These are phyloP conservation scores for Exophiala phaeomuriformis DNA, from an alignment of 2,329 filamentous ascomycete species.

Conservation along the genomic window DNA sequence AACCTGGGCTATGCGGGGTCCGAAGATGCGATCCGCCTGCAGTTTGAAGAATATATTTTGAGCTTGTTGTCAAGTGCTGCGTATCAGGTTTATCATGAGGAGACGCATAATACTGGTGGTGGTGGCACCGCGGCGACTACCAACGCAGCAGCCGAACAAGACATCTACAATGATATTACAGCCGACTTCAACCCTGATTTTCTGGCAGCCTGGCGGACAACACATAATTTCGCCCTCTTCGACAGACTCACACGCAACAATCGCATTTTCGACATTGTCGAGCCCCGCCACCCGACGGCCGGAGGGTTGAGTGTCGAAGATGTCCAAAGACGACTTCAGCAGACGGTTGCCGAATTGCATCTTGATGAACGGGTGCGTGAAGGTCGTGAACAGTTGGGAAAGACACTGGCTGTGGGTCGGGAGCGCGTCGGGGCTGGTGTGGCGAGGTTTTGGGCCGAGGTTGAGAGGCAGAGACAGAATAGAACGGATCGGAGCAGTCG, in stretches of 20 bases:
- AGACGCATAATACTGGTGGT: background rate
- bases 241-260: slow-evolving; percentile 61
- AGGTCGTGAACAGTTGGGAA: slow-evolving; percentile 75
- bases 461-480: slow-evolving; percentile 10
- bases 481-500: slow-evolving; percentile 3
- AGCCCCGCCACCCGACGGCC: slow-evolving; percentile 86
- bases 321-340: slow-evolving; percentile 77
- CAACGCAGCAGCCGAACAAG: slow-evolving; percentile 48
- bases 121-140: too few species aligned
- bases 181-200: slow-evolving; percentile 77
- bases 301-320: slow-evolving; percentile 91
- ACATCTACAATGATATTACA: slow-evolving; percentile 46
- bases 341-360: slow-evolving; percentile 89
- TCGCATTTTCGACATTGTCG: slow-evolving; percentile 88
- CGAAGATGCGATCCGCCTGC: slow-evolving; percentile 92
- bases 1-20: slow-evolving; percentile 91
- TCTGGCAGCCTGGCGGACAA: slow-evolving; percentile 77
- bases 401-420: slow-evolving; percentile 75
- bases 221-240: slow-evolving; percentile 90
- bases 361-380: slow-evolving; percentile 83
- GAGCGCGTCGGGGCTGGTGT: slow-evolving; percentile 51
- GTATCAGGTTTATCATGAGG: slow-evolving; percentile 52
- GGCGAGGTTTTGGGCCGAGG: slow-evolving; percentile 22
- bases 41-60: slow-evolving; percentile 94
- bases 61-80: slow-evolving; percentile 82